A percentile compares a stretch with the other conserved stretches of the same genome.
Conservation (phyloP, 441 rosid species). For the Croton setiger region DNA sequence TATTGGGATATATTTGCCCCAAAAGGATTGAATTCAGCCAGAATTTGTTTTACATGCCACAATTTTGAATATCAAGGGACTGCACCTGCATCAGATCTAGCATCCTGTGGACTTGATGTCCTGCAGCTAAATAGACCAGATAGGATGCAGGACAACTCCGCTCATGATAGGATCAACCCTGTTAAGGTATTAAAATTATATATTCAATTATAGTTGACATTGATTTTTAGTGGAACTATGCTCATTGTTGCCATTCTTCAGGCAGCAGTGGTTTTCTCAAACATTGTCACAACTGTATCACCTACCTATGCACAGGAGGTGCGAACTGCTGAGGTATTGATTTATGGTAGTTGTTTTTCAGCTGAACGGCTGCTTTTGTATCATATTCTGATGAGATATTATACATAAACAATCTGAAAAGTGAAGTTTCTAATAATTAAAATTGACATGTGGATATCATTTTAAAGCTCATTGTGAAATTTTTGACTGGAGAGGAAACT, state of each 20-base stretch:
- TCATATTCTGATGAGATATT: background rate
- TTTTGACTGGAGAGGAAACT: background rate
- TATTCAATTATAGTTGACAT: background rate
- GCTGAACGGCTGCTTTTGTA: background rate
- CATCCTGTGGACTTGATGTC: conserved; percentile 90
- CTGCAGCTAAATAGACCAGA: conserved; percentile 86
- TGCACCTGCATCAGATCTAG: conserved; percentile 82
- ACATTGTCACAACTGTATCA: conserved; percentile 94
- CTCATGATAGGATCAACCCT: conserved; percentile 80
- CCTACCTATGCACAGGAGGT: conserved; percentile 97
- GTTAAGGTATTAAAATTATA: conserved; percentile 53
- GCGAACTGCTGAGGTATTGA: conserved; percentile 78
- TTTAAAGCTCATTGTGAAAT: background rate
- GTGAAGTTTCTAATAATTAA: background rate
- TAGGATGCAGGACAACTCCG: conserved; percentile 90
- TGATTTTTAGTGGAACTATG: conserved; percentile 4
- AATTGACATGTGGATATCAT: background rate
- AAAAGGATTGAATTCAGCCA: conserved; percentile 89
- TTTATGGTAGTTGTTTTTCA: conserved; percentile 12
- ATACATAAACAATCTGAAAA: background rate
- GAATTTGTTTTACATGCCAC: conserved; percentile 97
- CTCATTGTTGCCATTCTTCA: conserved; percentile 32
- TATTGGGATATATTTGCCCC: conserved; percentile 95
- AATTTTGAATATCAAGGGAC: conserved; percentile 98
- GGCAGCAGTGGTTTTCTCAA: conserved; percentile 97